A percentile compares a stretch with the other conserved stretches of the same genome.
These are phyloP conservation scores for Bipolaris bicolor DNA, from an alignment of 2,329 filamentous ascomycete genomes.

Conservation along the genomic window DNA sequence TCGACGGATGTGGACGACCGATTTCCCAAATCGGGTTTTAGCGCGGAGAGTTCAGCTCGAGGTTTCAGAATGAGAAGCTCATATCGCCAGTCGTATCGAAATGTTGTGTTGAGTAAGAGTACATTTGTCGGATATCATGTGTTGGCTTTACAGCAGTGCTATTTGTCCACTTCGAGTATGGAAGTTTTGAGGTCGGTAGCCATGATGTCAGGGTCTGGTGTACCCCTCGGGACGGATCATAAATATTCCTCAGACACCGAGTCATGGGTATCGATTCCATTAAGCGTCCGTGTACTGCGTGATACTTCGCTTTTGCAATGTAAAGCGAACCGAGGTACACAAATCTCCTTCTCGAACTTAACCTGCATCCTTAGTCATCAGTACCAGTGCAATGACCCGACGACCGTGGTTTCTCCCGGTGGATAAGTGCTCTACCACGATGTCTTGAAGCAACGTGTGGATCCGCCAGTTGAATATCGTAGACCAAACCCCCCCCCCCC, in stretches of 20 bases:
- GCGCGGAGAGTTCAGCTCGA: no score
- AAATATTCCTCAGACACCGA: no score
- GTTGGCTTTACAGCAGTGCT: no score
- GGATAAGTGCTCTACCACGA: background rate
- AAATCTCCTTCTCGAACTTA: background rate
- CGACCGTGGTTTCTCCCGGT: background rate
- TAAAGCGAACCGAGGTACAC: background rate
- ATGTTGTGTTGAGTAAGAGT: no score
- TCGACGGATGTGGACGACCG: background rate
- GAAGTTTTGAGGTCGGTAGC: no score
- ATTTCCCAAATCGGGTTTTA: background rate
- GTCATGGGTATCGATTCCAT: background rate
- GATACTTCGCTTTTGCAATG: background rate
- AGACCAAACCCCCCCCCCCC: background rate
- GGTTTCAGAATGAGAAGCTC: no score
- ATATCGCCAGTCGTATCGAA: no score
- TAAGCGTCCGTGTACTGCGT: no score
- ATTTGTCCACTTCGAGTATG: no score
- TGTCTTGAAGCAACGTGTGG: background rate
- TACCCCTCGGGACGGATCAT: background rate
- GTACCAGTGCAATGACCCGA: background rate
- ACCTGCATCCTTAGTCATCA: slow-evolving; percentile 3
- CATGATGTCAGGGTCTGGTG: no score
- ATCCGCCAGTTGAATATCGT: background rate
- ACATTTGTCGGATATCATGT: no score